Conservation (phyloP, 1,284 basidiomycete genomes). For the Heliocybe sulcata region DNA sequence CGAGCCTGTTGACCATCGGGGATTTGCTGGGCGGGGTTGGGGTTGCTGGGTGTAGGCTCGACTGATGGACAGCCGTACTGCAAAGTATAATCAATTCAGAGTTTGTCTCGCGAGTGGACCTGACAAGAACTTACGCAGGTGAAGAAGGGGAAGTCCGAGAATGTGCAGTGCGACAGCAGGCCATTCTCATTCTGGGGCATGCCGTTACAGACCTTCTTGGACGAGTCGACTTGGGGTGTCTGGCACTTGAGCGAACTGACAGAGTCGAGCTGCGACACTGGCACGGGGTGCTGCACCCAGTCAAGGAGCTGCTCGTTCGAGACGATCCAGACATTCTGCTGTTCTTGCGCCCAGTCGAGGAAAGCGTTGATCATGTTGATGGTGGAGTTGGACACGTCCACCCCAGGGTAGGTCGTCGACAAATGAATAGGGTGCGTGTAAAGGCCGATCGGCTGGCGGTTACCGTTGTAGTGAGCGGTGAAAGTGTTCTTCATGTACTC, state of each 20-base stretch:
- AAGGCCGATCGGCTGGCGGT: slow-evolving; percentile 75
- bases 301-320: slow-evolving; percentile 67
- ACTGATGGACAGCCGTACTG: slow-evolving; percentile 69
- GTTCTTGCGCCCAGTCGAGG: slow-evolving; percentile 76
- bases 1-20: slow-evolving; percentile 36
- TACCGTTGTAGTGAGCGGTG: slow-evolving; percentile 64
- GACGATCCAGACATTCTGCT: slow-evolving; percentile 75
- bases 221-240: slow-evolving; percentile 46
- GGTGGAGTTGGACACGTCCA: slow-evolving; percentile 38
- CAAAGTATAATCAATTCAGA: neutral
- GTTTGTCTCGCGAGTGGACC: neutral
- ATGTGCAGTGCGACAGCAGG: slow-evolving; percentile 52
- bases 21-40: slow-evolving; percentile 55
- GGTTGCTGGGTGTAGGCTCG: slow-evolving; percentile 47
- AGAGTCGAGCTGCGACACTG: slow-evolving; percentile 49
- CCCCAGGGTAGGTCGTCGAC: slow-evolving; percentile 56
- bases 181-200: slow-evolving; percentile 59
- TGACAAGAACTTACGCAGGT: slow-evolving; percentile 50
- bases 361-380: slow-evolving; percentile 65
- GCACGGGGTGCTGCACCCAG: slow-evolving; percentile 69
- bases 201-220: slow-evolving; percentile 65
- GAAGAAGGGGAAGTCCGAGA: slow-evolving; percentile 70
- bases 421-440: slow-evolving; percentile 82
- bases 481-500: slow-evolving; percentile 75
- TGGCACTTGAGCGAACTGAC: slow-evolving; percentile 53